Evolutionary conservation across 805 yeast genomes (phyloP), one percentile per base, ranked within the genome.

Genomic region (Candida silvatica): DNA sequence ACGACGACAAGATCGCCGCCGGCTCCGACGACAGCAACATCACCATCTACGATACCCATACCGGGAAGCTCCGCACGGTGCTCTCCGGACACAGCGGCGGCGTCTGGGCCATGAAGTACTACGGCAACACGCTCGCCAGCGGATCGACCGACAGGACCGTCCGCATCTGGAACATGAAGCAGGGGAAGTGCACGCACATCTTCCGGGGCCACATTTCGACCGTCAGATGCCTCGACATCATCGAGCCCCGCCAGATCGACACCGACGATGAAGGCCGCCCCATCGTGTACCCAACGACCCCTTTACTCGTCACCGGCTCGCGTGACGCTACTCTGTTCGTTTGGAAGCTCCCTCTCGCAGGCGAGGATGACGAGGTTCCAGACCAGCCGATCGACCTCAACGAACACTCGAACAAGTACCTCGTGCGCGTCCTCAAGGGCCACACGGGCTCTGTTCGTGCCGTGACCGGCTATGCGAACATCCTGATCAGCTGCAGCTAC

Each of bases 141-240:
- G 98, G 97, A 0, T 81, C 95, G 2, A 90, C 97, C 0, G 98
- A 92, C 59, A 71, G 96, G 46, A 80, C 95, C 0, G 94, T 92
- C 3, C 71, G 98, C 39, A 77, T 92, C 4, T 92, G 98, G 98
- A 85, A 88, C 52, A 76, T 88, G 41, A 69, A 72, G 37, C 77
- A 81, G 17, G 95, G 90, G 2, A 70, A 70, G 43, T 90, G 97
- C 54, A 85, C 97, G 0, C 96, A 90, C 57, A 74, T 92, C 2
- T 86, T 92, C 54, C 68, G 78, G 37, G 97, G 97, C 0, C 97
- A 88, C 51, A 79, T 88, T 0, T 85, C 96, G 0, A 88, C 97
- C 0, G 95, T 88, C 17, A 69, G 97, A 52, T 90, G 97, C 53
- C 65, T 90, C 44, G 95, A 88, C 44, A 81, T 88, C 32, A 61